These are phyloP conservation scores for Heritiera littoralis DNA, from an alignment of 345 rosid species.

Conservation along the genomic window DNA sequence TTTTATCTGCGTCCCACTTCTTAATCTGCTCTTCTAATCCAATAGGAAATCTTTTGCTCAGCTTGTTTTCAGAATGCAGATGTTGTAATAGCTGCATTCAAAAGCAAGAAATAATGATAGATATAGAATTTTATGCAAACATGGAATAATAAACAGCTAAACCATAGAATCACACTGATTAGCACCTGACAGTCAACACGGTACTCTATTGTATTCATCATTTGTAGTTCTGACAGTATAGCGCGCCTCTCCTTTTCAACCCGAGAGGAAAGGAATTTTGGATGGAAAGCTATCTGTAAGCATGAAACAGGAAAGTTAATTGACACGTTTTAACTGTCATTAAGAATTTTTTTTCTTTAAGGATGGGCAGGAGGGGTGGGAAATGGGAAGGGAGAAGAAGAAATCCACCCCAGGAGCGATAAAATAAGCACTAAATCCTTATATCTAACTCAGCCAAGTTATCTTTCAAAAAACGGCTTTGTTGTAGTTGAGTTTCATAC, in stretches of 20 bases:
- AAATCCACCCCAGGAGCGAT: slow-evolving; percentile 1
- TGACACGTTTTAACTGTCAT: background rate
- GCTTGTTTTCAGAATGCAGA: slow-evolving; percentile 98
- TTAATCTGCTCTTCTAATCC: slow-evolving; percentile 98
- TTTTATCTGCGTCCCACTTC: slow-evolving; percentile 99
- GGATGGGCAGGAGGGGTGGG: background rate
- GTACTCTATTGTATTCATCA: slow-evolving; percentile 99
- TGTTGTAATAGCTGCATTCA: slow-evolving; percentile 78
- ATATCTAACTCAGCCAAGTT: background rate
- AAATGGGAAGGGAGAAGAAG: slow-evolving; percentile 4
- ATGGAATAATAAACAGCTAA: slow-evolving; percentile 23
- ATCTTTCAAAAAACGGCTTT: background rate
- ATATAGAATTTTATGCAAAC: slow-evolving; percentile 22
- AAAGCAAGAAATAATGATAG: slow-evolving; percentile 21
- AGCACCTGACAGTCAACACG: slow-evolving; percentile 99
- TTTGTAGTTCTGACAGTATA: slow-evolving; percentile 96
- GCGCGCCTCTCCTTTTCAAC: slow-evolving; percentile 99
- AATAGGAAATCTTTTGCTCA: slow-evolving; percentile 96
- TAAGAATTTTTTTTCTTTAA: background rate
- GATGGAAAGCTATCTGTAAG: slow-evolving; percentile 91
- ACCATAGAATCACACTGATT: slow-evolving; percentile 23
- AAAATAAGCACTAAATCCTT: background rate
- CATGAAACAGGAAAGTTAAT: slow-evolving; percentile 13
- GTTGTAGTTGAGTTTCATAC: slow-evolving; percentile 34
- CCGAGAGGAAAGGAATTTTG: slow-evolving; percentile 89